Percentiles rank a stretch among this genome's conserved stretches.
phyloP scores from a whole-genome alignment of 2,329 filamentous ascomycete genomes.

The Magnaporthiopsis rhizophila region DNA sequence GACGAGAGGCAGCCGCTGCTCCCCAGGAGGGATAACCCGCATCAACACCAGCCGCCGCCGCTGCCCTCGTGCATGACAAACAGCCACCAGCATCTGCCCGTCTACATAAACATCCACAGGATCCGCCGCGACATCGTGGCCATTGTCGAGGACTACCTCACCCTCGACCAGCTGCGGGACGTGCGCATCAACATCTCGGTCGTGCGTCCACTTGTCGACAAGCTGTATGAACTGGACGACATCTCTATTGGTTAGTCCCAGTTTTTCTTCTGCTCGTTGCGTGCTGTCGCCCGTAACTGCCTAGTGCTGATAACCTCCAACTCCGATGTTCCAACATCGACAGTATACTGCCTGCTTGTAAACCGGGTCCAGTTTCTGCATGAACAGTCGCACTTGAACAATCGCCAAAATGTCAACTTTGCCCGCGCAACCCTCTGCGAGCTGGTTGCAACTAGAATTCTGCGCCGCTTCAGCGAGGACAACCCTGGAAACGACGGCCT shows the following conservation, averaged over 20 bases:
- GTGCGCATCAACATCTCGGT: slow-evolving; percentile 75
- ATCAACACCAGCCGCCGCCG: slow-evolving; percentile 28
- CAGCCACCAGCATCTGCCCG: slow-evolving; percentile 55
- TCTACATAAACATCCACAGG: slow-evolving; percentile 72
- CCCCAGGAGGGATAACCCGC: slow-evolving; percentile 23
- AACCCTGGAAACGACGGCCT: slow-evolving; percentile 63
- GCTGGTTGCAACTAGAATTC: slow-evolving; percentile 67
- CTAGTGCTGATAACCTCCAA: neutral
- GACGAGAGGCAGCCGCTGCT: slow-evolving; percentile 28
- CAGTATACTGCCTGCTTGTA: slow-evolving; percentile 75
- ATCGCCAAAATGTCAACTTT: slow-evolving; percentile 73
- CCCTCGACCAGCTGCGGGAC: slow-evolving; percentile 68
- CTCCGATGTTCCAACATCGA: neutral
- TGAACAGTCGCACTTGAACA: slow-evolving; percentile 67
- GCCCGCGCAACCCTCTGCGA: slow-evolving; percentile 74
- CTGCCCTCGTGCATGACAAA: slow-evolving; percentile 49
- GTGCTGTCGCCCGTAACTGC: too few species aligned
- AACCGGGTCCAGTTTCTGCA: slow-evolving; percentile 73
- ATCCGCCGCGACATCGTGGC: slow-evolving; percentile 56
- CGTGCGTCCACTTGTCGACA: slow-evolving; percentile 74
- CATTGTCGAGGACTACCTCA: slow-evolving; percentile 56
- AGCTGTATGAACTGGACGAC: slow-evolving; percentile 70
- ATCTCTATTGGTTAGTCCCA: slow-evolving; percentile 58
- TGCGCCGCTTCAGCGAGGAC: slow-evolving; percentile 72
- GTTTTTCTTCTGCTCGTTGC: slow-evolving; percentile 3